Base-by-base conservation (phyloP, 2,329 filamentous ascomycete species). In the Hymenoscyphus albidus region DNA sequence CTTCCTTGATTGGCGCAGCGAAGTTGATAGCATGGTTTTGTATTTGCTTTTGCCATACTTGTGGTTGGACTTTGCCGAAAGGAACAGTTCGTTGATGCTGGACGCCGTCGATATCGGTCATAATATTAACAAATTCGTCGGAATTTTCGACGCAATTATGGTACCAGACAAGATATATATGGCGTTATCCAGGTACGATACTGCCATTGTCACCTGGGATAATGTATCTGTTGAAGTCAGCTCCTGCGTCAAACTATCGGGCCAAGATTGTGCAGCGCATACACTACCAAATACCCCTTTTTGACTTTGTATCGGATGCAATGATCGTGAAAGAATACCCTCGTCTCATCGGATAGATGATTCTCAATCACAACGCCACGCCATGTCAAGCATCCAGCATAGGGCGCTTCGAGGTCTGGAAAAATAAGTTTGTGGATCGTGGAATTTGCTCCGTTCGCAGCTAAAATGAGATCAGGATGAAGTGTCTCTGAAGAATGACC, bases 351-450 rank as follows among this genome's bases (percentile, higher is more conserved):
- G 5, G 31, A 40, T 10, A 62, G 39, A 6, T 40, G n/a, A 4
- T 9, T 27, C 40, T 62, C 60, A 9, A 18, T n/a, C 7, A 62
- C 35, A 55, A 55, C 9, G 4, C 51, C 60, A 13, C 48, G 38
- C 60, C 60, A 62, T 9, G 27, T 51, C 14, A 62, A 18, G 39
- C 56, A 62, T 10, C 51, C 60, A 2, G 48, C 54, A 31, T 62
- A 62, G 12, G 10, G 5, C 7, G 27, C 16, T 31, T 27, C 51
- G 2, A 18, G 9, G 31, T 56, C 12, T 31, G 44, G 51, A 4
- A 62, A 35, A 5, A 62, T 18, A 3, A 40, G 10, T 31, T 39
- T 31, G 14, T 51, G 44, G 5, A 62, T 48, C 12, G 32, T 31
- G 1, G 48, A 62, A 51, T 35, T 62, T 3, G 60, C 60, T 16